Conservation (phyloP, 2,329 filamentous ascomycete species). For the Tympanopsis confertula region DNA sequence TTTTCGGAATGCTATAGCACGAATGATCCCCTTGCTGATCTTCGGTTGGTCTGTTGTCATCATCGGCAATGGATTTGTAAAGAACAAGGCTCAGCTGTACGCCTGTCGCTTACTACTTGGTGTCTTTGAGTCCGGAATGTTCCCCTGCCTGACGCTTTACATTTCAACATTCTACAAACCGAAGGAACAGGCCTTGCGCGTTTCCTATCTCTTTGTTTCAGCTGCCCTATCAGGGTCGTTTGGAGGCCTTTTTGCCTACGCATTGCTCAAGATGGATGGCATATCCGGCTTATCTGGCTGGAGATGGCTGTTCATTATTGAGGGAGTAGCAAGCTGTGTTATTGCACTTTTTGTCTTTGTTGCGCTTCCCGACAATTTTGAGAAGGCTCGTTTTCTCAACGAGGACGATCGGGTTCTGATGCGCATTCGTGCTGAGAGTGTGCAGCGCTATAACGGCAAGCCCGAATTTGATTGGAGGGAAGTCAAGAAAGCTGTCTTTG, state of each 20-base stretch:
- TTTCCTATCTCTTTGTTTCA: slow-evolving; percentile 38
- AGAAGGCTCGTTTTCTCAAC: slow-evolving; percentile 33
- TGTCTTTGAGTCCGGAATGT: slow-evolving; percentile 33
- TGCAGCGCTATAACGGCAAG: slow-evolving; percentile 33
- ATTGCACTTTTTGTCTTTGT: slow-evolving; percentile 31
- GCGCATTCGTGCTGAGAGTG: slow-evolving; percentile 29
- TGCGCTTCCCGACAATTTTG: slow-evolving; percentile 31
- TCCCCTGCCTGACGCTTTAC: slow-evolving; percentile 34
- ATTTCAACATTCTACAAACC: slow-evolving; percentile 42
- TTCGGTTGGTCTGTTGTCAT: slow-evolving; percentile 35
- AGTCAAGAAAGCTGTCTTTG: slow-evolving; percentile 29
- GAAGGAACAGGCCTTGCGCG: slow-evolving; percentile 39
- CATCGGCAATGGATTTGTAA: slow-evolving; percentile 32
- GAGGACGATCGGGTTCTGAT: slow-evolving; percentile 36
- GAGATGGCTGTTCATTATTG: slow-evolving; percentile 36
- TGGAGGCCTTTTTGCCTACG: slow-evolving; percentile 41
- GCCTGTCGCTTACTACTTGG: slow-evolving; percentile 33
- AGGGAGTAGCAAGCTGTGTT: slow-evolving; percentile 30
- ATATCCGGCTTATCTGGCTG: slow-evolving; percentile 29
- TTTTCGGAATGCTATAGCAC: neutral
- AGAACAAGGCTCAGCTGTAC: slow-evolving; percentile 26
- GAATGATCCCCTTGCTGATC: slow-evolving; percentile 3
- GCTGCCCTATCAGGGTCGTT: slow-evolving; percentile 37
- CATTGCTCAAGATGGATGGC: slow-evolving; percentile 30
- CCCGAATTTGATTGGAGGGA: slow-evolving; percentile 37